phyloP scores from a whole-genome alignment of 768 basidiomycete genomes.

The Kwoniella sp. region DNA sequence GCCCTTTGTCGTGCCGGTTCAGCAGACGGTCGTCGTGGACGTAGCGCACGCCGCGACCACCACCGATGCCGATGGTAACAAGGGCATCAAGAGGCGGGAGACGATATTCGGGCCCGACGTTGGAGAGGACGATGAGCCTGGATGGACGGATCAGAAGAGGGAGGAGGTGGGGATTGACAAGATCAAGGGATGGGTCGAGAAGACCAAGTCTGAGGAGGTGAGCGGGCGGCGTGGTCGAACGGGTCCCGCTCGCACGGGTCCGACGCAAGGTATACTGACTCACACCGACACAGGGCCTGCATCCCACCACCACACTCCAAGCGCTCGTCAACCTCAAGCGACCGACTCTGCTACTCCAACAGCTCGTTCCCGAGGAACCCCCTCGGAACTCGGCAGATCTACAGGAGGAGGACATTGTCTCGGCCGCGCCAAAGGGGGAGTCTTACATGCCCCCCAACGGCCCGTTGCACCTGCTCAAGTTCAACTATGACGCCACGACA shows the following conservation, averaged over 20 bases:
- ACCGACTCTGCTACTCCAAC: conserved; percentile 67
- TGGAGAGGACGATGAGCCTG: conserved; percentile 58
- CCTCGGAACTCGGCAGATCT: conserved; percentile 1
- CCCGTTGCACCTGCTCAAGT: conserved; percentile 77
- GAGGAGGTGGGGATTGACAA: conserved; percentile 67
- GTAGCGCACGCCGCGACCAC: conserved; percentile 9
- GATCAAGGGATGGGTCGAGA: conserved; percentile 73
- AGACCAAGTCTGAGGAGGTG: conserved; percentile 73
- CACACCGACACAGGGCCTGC: conserved; percentile 57
- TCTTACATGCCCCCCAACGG: conserved; percentile 58
- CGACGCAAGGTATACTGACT: neutral
- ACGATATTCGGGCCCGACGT: conserved; percentile 89
- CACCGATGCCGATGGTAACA: neutral
- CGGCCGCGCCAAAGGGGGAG: conserved; percentile 5
- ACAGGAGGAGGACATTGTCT: conserved; percentile 7
- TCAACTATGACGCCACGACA: conserved; percentile 87
- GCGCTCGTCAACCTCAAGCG: conserved; percentile 91
- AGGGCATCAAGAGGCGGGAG: conserved; percentile 59
- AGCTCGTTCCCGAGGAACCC: conserved; percentile 26
- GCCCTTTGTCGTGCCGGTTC: conserved; percentile 13
- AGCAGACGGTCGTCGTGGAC: conserved; percentile 44
- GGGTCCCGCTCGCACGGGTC: neutral
- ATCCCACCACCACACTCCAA: conserved; percentile 88
- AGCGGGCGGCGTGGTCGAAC: conserved; percentile 30
- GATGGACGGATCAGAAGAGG: conserved; percentile 53